Evolutionary conservation across 805 yeast genomes (phyloP), one percentile per base, ranked within the genome.

Genomic region (Torulaspora gathmanii): DNA sequence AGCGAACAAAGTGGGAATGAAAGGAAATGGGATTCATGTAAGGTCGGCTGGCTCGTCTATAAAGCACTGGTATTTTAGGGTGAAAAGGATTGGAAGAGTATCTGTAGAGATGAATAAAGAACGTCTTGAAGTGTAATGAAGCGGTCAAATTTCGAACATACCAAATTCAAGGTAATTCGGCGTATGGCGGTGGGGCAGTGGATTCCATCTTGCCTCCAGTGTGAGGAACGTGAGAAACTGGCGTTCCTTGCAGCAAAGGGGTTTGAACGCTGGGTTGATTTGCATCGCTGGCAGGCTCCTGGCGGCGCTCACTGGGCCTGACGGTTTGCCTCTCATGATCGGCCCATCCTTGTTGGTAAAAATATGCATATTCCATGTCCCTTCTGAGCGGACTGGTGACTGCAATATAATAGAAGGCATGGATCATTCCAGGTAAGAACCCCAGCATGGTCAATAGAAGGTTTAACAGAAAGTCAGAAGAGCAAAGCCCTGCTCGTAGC

Each of bases 391-490:
- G 68, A 33, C 64, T 59, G 3, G 65, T 61, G 17, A 58, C 46
- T 1, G 64, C 56, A 37, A 82, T 69, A 57, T 77, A 59, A 47
- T 61, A 82, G 40, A 82, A 66, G 4, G 87, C 82, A 56, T 82
- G 87, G 12, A 82, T 60, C 41, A 81, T 73, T 47, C 86, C 95
- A 2, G 95, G 95, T 51, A 86, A 67, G 67, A 80, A 85, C 33
- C 90, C 93, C 47, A 86, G 72, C 51, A 80, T 63, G 17, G 90
- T 81, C 58, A 86, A 73, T 34, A 86, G 56, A 38, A 83, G 66
- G 67, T 84, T 83, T 58, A 86, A 57, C 31, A 79, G 64, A 12
- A 74, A 59, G 40, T 83, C 86, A 27, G 68, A 58, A 2, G 83
- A 70, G 53, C 78, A 79, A 12, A 76, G 42, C 1, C 93, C 93